Evolutionary conservation across 2,329 filamentous ascomycete species (phyloP).

Genomic region (Eutypella sp.): DNA sequence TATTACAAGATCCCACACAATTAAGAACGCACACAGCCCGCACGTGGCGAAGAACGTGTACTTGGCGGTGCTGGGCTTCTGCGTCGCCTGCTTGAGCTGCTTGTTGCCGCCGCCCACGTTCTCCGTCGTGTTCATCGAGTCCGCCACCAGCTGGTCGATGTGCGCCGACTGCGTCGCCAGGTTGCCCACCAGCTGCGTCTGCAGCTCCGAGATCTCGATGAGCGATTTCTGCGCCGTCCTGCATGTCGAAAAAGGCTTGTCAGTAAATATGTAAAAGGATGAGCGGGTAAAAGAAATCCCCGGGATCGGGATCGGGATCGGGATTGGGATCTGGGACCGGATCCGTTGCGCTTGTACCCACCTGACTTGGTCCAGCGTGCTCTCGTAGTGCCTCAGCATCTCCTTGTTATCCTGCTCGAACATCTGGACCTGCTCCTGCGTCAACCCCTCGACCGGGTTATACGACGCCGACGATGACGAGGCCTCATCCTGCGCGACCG

Average conservation of each 20-base stretch:
- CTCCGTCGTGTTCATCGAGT: slow-evolving; percentile 75
- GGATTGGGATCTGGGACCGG: neutral
- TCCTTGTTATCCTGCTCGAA: slow-evolving; percentile 92
- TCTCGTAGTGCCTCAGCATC: slow-evolving; percentile 90
- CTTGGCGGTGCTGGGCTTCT: slow-evolving; percentile 66
- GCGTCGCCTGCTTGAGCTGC: slow-evolving; percentile 78
- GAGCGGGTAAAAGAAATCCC: neutral
- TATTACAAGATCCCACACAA: slow-evolving; percentile 72
- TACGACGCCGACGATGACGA: slow-evolving; percentile 17
- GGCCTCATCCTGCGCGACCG: too few species aligned
- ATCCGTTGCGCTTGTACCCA: slow-evolving; percentile 44
- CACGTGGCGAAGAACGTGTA: slow-evolving; percentile 78
- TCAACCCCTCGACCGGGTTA: slow-evolving; percentile 50
- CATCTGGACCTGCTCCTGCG: slow-evolving; percentile 81
- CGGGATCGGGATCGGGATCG: too few species aligned
- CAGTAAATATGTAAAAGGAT: too few species aligned
- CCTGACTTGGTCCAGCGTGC: slow-evolving; percentile 90
- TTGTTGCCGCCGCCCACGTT: slow-evolving; percentile 88
- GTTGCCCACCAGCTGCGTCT: slow-evolving; percentile 82
- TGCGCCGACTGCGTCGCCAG: slow-evolving; percentile 80
- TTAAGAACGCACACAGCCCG: slow-evolving; percentile 66
- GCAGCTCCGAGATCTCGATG: slow-evolving; percentile 86
- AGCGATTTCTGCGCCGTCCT: slow-evolving; percentile 87
- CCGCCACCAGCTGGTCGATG: slow-evolving; percentile 81
- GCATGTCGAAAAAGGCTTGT: slow-evolving; percentile 5